Evolutionary conservation across 495 filamentous ascomycete genomes (phyloP), one percentile per base, ranked within the genome.

Genomic region (Penicillium macrosclerotiorum): DNA sequence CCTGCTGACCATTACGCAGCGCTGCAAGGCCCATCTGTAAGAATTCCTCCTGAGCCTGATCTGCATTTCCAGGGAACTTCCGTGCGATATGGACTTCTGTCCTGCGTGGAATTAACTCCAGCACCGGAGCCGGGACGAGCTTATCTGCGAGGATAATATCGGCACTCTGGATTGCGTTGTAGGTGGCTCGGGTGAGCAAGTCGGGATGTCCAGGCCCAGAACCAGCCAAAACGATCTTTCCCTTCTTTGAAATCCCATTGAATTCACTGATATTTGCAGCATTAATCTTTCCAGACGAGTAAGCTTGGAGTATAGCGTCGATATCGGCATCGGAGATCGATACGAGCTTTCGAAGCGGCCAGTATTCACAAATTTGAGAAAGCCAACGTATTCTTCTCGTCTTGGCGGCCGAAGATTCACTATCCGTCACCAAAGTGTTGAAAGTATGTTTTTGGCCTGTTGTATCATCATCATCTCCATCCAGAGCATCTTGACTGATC

Each of bases 1-100:
- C 93, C 1, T 80, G 86, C 52, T 85, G 75, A 11, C 94, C 94
- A 3, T 76, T 75, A 26, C 78, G 71, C 16, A 92, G 70, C 8
- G 82, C 87, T 11, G 78, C 78, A 12, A 95, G 72, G 0, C 89
- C 93, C 56, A 89, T 74, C 25, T 77, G 70, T n/a, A 96, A 79
- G 12, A 98, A 81, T 64, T 98, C 93, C 48, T 88, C 84, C 62
- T 98, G 94, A 0, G 93, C 93, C 27, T 80, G 81, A 51, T 98
- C 93, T 26, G 93, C 93, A 54, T 97, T 97, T 9, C 93, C 93
- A 8, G 93, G 93, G 63, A 97, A 98, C 66, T 98, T 98, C 51
- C 90, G 86, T 6, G 93, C 93, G 57, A 97, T 97, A 55, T 89
- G 81, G 12, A 98, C 84, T 18, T 86, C 83, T 13, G 91, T 92